Conservation (phyloP, 495 filamentous ascomycete species). For the Recurvomyces mirabilis region DNA sequence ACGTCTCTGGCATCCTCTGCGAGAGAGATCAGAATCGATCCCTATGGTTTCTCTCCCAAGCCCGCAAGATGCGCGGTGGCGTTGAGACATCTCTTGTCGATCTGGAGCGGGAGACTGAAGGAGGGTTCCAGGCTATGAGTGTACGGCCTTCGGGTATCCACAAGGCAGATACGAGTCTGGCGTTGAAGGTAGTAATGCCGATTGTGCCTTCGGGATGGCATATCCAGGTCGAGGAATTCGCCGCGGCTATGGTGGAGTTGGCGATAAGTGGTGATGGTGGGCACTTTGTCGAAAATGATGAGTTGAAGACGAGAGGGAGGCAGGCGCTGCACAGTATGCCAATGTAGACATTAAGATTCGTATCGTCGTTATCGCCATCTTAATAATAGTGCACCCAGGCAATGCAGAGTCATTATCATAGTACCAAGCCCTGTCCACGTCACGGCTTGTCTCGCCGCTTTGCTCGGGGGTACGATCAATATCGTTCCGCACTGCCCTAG, state of each 20-base stretch:
- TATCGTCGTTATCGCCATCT: constrained; percentile 2
- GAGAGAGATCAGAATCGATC: constrained; percentile 38
- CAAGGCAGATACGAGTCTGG: constrained; percentile 1
- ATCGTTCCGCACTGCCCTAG: constrained; percentile 18
- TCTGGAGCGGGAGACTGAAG: constrained; percentile 9
- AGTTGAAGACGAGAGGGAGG: constrained; percentile 1
- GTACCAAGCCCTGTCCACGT: not conserved
- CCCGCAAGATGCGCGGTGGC: constrained; percentile 35
- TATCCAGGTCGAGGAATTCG: constrained; percentile 22
- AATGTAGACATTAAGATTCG: not conserved
- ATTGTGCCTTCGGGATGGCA: constrained; percentile 3
- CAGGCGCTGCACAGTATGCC: not conserved
- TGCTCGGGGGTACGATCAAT: constrained; percentile 5
- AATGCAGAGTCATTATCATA: constrained; percentile 3
- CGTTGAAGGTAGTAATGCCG: not conserved
- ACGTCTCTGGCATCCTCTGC: constrained; percentile 37
- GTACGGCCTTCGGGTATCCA: constrained; percentile 6
- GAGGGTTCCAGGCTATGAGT: not conserved
- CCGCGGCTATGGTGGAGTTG: constrained; percentile 19
- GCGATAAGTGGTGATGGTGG: constrained; percentile 14
- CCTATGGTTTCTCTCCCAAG: constrained; percentile 35
- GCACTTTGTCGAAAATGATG: constrained; percentile 11
- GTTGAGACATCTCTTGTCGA: constrained; percentile 2
- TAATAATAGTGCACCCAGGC: constrained; percentile 5
- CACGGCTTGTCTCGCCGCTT: not conserved